These are phyloP conservation scores for Pestalotiopsis sp. DNA, from an alignment of 2,329 filamentous ascomycete species.

Conservation along the genomic window DNA sequence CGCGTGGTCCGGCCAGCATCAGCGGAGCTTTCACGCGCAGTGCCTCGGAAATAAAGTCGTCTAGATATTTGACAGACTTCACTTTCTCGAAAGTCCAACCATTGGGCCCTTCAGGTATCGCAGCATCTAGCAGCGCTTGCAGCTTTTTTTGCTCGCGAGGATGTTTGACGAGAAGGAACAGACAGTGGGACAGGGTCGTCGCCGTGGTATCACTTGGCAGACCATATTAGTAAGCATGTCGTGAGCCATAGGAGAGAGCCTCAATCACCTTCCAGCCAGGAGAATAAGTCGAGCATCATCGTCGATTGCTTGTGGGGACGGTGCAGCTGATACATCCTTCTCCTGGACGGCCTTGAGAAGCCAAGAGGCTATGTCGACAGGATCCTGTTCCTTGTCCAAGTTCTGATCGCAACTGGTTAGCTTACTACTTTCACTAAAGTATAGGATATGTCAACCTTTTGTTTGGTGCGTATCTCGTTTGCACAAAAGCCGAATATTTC, in stretches of 20 bases:
- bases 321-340: constrained; percentile 36
- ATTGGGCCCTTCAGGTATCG: background rate
- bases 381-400: constrained; percentile 28
- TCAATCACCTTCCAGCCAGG: constrained; percentile 29
- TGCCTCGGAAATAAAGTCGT: constrained; percentile 33
- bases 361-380: constrained; percentile 41
- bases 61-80: constrained; percentile 33
- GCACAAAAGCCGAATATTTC: constrained; percentile 34
- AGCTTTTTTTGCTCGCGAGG: constrained; percentile 32
- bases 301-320: constrained; percentile 29
- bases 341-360: constrained; percentile 40
- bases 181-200: constrained; percentile 28
- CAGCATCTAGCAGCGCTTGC: constrained; percentile 18
- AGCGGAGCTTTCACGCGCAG: constrained; percentile 40
- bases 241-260: too few species aligned
- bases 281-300: constrained; percentile 37
- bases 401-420: constrained; percentile 15
- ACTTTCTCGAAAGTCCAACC: constrained; percentile 33
- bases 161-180: constrained; percentile 36
- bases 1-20: constrained; percentile 35
- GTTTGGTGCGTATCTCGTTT: constrained; percentile 33
- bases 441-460: constrained; percentile 22
- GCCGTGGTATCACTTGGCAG: constrained; percentile 35
- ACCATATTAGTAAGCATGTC: background rate
- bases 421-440: background rate